Evolutionary conservation across 495 filamentous ascomycete genomes (phyloP), one percentile per base, ranked within the genome.

Genomic region (Xylaria acuta): DNA sequence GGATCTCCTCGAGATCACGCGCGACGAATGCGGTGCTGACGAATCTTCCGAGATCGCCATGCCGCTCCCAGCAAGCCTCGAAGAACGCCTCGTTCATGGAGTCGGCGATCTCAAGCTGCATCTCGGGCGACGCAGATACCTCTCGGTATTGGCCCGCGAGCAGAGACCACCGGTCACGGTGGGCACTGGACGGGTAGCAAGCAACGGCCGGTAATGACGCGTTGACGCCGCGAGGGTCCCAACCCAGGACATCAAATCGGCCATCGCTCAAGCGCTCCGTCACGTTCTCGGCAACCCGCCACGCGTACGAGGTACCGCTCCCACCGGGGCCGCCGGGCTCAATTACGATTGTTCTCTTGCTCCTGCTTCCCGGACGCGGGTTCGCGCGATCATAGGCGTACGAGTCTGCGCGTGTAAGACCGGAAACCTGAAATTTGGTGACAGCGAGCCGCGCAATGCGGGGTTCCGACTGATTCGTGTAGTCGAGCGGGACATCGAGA

Each of bases 201-300:
- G 82, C 75, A 41, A 85, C 75, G 32, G 80, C 70, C 0, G 88
- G 88, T 1, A 80, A 83, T 1, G 87, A 86, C 4, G 80, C 77
- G 51, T 87, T 86, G 54, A 90, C 81, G 8, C 87, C 88, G 3
- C 88, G 81, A 5, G 88, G 88, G 70, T 90, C 88, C 78, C 86
- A 89, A 18, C 86, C 84, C 36, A 90, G 76, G 40, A 89, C 81
- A 68, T 87, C 85, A 58, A 82, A 84, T 20, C 81, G 74, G 25
- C 81, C 79, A 51, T 79, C 79, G 70, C 81, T 86, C 25, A 85
- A 72, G 14, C 81, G 78, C 34, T 77, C 60, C 36, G 79, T 82
- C 43, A 83, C 70, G 32, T 73, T 72, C 67, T 83, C 73, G 2
- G 77, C 82, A 1, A 78, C 72, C 18, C 75, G 63, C 82, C 80